Evolutionary conservation across 345 rosid species (phyloP).

Genomic region (Eucalyptus sp.): DNA sequence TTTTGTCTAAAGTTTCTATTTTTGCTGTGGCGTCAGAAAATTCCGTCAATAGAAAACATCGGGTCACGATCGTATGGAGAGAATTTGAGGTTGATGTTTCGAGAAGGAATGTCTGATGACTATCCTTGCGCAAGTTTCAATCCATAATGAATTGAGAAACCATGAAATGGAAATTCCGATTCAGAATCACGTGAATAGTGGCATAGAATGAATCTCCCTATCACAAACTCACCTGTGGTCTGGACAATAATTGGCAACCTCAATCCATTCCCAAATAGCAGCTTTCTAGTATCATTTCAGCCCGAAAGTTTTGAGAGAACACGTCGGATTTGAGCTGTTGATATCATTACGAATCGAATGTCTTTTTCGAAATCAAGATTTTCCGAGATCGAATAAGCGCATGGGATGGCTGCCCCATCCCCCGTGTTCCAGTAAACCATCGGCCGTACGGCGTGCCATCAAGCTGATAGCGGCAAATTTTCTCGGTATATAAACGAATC

Average conservation of each 20-base stretch:
- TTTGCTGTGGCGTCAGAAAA: background rate
- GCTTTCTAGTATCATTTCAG: background rate
- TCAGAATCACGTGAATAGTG: background rate
- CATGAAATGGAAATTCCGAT: background rate
- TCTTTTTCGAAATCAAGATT: background rate
- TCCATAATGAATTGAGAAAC: background rate
- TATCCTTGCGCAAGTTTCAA: background rate
- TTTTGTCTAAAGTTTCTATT: background rate
- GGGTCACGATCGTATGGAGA: accelerated
- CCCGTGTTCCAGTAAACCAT: background rate
- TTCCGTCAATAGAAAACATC: background rate
- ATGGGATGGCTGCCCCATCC: background rate
- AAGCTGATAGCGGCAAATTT: background rate
- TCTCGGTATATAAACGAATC: background rate
- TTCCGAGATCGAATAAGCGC: background rate
- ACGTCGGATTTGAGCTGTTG: background rate
- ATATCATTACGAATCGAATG: background rate
- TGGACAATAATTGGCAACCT: background rate
- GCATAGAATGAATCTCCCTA: background rate
- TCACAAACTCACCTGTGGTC: background rate
- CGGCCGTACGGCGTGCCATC: background rate
- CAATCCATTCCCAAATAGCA: background rate
- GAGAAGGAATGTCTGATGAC: background rate
- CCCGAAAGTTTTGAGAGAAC: background rate
- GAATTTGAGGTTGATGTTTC: background rate